Evolutionary conservation across 129 eudicot species (phyloP).

Genomic region (Tanacetum coccineum): DNA sequence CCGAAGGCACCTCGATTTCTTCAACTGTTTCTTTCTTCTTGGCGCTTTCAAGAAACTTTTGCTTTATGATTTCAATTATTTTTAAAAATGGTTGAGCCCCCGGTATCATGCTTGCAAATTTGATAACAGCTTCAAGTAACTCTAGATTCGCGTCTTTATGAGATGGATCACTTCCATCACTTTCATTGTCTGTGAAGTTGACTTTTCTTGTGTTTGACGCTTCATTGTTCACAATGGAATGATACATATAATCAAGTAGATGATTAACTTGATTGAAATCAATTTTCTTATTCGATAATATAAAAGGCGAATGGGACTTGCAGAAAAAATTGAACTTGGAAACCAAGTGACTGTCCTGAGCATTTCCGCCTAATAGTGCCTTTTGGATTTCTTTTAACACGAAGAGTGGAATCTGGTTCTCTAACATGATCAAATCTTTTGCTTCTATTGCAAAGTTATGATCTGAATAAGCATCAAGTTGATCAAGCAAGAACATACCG

Average conservation of each 20-base stretch:
- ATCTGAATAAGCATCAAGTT: conserved; percentile 4
- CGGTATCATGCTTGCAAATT: background rate
- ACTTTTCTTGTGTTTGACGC: too few relatives aligned
- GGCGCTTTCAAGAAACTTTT: background rate
- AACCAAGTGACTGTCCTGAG: conserved; percentile 14
- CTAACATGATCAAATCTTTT: conserved; percentile 39
- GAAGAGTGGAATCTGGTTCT: conserved; percentile 42
- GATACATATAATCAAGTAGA: conserved; percentile 29
- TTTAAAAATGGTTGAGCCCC: background rate
- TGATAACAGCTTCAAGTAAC: background rate
- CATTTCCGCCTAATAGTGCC: background rate
- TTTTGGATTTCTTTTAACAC: conserved; percentile 28
- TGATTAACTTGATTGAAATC: conserved; percentile 10
- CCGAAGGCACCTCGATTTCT: conserved; percentile 42
- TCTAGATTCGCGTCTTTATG: background rate
- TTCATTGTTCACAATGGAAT: conserved; percentile 16
- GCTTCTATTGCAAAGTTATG: background rate
- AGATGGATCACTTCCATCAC: background rate
- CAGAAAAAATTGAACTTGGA: conserved; percentile 17
- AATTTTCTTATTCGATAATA: background rate
- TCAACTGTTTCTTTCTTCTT: background rate
- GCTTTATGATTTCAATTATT: background rate
- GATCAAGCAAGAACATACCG: conserved; percentile 32
- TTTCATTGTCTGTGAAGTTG: too few relatives aligned
- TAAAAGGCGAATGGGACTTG: conserved; percentile 8